These are phyloP conservation scores for Neurospora africana DNA, from an alignment of 495 filamentous ascomycete species.

Conservation along the genomic window DNA sequence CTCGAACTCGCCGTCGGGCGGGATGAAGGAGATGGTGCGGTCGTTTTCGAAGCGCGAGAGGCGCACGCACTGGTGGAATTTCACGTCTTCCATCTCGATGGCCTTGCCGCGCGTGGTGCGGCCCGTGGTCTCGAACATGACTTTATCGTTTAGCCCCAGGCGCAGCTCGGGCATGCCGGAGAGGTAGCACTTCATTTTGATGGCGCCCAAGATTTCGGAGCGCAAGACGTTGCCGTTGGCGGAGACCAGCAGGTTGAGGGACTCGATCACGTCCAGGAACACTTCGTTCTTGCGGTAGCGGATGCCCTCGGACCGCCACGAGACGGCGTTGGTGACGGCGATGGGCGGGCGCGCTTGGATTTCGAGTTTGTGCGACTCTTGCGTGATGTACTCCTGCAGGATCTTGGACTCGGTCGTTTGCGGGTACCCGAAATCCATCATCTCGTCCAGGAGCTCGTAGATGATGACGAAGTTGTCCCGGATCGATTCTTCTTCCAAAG, in stretches of 20 bases:
- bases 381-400: slow-evolving; percentile 98
- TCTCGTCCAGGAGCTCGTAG: slow-evolving; percentile 97
- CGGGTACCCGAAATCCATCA: slow-evolving; percentile 99
- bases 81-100: slow-evolving; percentile 99
- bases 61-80: slow-evolving; percentile 98
- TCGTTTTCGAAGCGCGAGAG: slow-evolving; percentile 97
- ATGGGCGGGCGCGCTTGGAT: slow-evolving; percentile 98
- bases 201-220: slow-evolving; percentile 91
- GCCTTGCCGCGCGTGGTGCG: slow-evolving; percentile 91
- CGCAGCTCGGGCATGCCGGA: slow-evolving; percentile 97
- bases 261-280: slow-evolving; percentile 96
- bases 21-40: slow-evolving; percentile 97
- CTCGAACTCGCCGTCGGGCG: slow-evolving; percentile 97
- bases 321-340: slow-evolving; percentile 96
- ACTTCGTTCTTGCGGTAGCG: slow-evolving; percentile 79
- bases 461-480: slow-evolving; percentile 99
- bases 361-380: slow-evolving; percentile 98
- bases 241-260: slow-evolving; percentile 89
- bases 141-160: slow-evolving; percentile 94
- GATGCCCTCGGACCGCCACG: slow-evolving; percentile 96
- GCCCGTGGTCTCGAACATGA: slow-evolving; percentile 98
- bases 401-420: slow-evolving; percentile 99
- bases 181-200: slow-evolving; percentile 99
- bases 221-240: slow-evolving; percentile 91
- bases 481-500: slow-evolving; percentile 97